A percentile compares a stretch with the other conserved stretches of the same genome.
These are phyloP conservation scores for Teratosphaeria destructans DNA, from an alignment of 2,329 filamentous ascomycete genomes.

Conservation along the genomic window DNA sequence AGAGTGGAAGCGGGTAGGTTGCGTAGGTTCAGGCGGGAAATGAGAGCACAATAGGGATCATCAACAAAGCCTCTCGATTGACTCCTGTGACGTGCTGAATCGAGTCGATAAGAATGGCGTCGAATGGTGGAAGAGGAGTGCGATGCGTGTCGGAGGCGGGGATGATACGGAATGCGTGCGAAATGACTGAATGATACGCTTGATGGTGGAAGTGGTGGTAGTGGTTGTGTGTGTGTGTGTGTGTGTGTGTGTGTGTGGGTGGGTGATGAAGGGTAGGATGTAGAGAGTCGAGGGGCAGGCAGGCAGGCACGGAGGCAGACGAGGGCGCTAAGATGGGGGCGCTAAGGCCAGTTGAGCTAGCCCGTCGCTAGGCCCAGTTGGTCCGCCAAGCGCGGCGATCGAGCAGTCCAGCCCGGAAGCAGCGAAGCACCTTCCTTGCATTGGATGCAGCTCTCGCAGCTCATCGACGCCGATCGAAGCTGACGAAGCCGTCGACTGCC, in stretches of 20 bases:
- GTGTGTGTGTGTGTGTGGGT: background rate
- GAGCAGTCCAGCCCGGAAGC: background rate
- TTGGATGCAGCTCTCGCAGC: background rate
- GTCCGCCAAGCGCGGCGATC: background rate
- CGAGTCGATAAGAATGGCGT: background rate
- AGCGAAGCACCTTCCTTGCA: background rate
- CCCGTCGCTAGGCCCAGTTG: background rate
- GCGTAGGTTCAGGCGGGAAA: background rate
- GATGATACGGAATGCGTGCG: background rate
- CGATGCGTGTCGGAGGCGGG: too few species aligned
- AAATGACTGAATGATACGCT: background rate
- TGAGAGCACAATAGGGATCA: conserved; percentile 2
- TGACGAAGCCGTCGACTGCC: too few species aligned
- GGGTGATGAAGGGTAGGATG: background rate
- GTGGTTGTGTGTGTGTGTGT: background rate
- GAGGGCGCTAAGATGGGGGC: background rate
- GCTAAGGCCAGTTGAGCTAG: background rate
- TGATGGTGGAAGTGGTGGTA: background rate
- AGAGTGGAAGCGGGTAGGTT: background rate
- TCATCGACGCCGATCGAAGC: background rate
- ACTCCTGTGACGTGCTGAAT: background rate
- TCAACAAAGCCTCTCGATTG: background rate
- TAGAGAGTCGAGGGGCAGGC: background rate
- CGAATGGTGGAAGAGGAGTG: background rate
- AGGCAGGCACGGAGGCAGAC: background rate